Percentiles rank a stretch among this genome's conserved stretches.
These are phyloP conservation scores for Melaleuca alternifolia DNA, from an alignment of 345 rosid species.

Conservation along the genomic window DNA sequence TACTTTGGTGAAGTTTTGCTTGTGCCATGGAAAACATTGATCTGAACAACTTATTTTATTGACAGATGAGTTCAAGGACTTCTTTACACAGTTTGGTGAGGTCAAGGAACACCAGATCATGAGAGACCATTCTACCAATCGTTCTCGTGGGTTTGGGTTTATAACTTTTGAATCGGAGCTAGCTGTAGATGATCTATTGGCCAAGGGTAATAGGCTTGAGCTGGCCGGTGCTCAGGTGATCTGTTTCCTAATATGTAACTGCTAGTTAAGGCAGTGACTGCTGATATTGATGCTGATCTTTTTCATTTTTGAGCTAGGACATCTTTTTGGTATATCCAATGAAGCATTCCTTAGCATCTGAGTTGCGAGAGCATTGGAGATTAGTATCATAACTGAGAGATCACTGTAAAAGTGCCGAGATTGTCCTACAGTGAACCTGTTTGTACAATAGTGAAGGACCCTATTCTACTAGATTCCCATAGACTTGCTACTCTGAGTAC, in stretches of 20 bases:
- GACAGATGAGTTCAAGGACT: slow-evolving; percentile 71
- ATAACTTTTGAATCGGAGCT: slow-evolving; percentile 58
- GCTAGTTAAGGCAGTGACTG: background rate
- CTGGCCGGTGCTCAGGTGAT: slow-evolving; percentile 55
- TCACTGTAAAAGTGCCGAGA: background rate
- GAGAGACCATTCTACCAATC: slow-evolving; percentile 63
- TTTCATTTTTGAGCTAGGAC: background rate
- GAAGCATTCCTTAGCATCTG: background rate
- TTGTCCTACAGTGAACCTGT: background rate
- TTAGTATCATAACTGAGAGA: background rate
- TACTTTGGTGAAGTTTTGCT: background rate
- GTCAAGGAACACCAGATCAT: slow-evolving; percentile 65
- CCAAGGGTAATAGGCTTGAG: slow-evolving; percentile 60
- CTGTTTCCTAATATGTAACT: background rate
- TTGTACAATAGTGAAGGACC: background rate
- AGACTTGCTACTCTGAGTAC: background rate
- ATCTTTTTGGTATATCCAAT: background rate
- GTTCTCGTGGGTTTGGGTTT: slow-evolving; percentile 83
- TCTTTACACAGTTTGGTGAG: slow-evolving; percentile 61
- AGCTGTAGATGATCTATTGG: slow-evolving; percentile 59
- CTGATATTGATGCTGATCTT: background rate
- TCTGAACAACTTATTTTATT: background rate
- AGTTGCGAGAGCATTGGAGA: background rate
- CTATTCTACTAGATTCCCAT: background rate
- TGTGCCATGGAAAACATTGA: background rate